Evolutionary conservation across 2,329 filamentous ascomycete genomes (phyloP), one percentile per base, ranked within the genome.

Genomic region (Ophiostoma perfectum): DNA sequence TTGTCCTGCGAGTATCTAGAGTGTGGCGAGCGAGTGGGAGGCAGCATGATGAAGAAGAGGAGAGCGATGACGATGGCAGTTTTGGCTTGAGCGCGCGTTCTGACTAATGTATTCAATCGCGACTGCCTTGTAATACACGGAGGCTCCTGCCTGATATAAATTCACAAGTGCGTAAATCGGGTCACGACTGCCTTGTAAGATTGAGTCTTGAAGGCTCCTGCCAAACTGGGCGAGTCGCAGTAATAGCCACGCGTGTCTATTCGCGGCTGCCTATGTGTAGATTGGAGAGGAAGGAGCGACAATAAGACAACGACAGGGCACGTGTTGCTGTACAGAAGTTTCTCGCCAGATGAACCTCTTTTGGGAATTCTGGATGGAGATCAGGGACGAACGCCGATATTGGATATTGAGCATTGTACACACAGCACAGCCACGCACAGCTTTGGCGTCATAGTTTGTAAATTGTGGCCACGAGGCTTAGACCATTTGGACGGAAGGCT

Each of bases 131-230:
- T 38, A n/a, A n/a, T n/a, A n/a, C 18, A 55, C 49, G 4, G 49
- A 38, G 27, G 27, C 11, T 58, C 52, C 55, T 60, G 55, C 52
- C 52, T 58, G 12, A 9, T 58, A 36, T 18, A 16, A 9, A 55
- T 27, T 11, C 3, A 55, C n/a, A 52, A 52, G 16, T 6, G 49
- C 18, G 49, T 55, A 55, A 14, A 55, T 12, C 55, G 18, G 9
- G 55, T 60, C 55, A 60, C 27, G 55, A 38, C 55, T 38, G 55
- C 55, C 55, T 60, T 60, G 49, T n/a, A 7, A 52, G 49, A 44
- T 7, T 44, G 27, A 27, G 27, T 27, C 2, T 27, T 27, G 27
- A 27, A 27, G 27, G 27, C 27, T 27, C 27, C 27, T 27, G 27
- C 27, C 27, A 27, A 27, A 27, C 27, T 27, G 27, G 27, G 2